A percentile compares a stretch with the other conserved stretches of the same genome.
phyloP scores from a whole-genome alignment of 2,329 filamentous ascomycete species.

The Venturia effusa region DNA sequence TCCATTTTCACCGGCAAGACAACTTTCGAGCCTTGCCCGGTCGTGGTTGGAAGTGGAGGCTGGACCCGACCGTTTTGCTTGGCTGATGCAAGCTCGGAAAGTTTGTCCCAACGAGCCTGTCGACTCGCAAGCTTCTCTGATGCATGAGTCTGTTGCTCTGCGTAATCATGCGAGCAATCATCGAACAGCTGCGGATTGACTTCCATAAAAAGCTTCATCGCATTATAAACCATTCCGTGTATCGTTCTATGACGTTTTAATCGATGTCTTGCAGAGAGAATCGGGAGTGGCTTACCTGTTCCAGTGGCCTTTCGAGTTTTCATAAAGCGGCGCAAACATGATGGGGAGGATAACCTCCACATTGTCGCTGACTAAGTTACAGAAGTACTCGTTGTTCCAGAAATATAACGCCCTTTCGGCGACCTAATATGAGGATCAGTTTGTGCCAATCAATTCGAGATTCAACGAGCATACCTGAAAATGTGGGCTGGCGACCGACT shows the following conservation, averaged over 20 bases:
- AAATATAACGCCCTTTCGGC: slow-evolving; percentile 96
- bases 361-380: slow-evolving; percentile 97
- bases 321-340: slow-evolving; percentile 97
- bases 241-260: slow-evolving; percentile 62
- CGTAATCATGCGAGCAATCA: slow-evolving; percentile 96
- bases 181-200: slow-evolving; percentile 98
- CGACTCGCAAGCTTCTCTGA: slow-evolving; percentile 72
- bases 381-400: slow-evolving; percentile 99
- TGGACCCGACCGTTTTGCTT: slow-evolving; percentile 40
- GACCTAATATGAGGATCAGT: slow-evolving; percentile 40
- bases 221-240: slow-evolving; percentile 99
- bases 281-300: slow-evolving; percentile 58
- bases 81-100: slow-evolving; percentile 69
- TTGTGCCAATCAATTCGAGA: neutral
- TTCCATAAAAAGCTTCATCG: slow-evolving; percentile 99
- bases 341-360: slow-evolving; percentile 97
- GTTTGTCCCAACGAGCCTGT: slow-evolving; percentile 79
- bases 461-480: slow-evolving; percentile 55
- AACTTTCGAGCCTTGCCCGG: slow-evolving; percentile 21
- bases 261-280: slow-evolving; percentile 11
- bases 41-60: slow-evolving; percentile 15
- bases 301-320: slow-evolving; percentile 99
- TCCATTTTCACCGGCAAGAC: slow-evolving; percentile 43
- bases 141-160: slow-evolving; percentile 87
- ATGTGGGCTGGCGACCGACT: slow-evolving; percentile 95